Evolutionary conservation across 352 stramenopile species (phyloP).

Genomic region (Achlya hypogyna): DNA sequence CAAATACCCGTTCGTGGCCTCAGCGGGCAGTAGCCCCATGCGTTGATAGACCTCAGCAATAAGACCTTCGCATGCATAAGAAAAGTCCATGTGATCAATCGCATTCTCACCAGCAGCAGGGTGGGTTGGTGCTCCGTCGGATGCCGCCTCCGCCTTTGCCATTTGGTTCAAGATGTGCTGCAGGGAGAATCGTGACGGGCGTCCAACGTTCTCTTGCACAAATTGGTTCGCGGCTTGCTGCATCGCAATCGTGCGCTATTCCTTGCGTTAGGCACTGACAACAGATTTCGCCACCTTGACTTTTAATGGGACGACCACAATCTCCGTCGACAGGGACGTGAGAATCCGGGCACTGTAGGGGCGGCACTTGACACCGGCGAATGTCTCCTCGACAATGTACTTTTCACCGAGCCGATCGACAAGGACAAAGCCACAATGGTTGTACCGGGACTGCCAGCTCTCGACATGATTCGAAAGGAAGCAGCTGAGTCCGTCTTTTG

Average conservation of each 20-base stretch:
- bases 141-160: not conserved
- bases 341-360: slow-evolving; percentile 69
- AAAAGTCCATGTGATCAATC: not conserved
- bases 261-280: not conserved
- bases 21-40: slow-evolving; percentile 6
- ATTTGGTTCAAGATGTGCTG: slow-evolving; percentile 29
- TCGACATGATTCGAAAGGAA: slow-evolving; percentile 11
- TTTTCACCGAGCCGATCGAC: slow-evolving; percentile 72
- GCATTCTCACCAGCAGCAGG: slow-evolving; percentile 7
- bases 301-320: slow-evolving; percentile 67
- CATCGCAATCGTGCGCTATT: slow-evolving; percentile 48
- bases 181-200: slow-evolving; percentile 54
- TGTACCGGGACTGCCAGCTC: slow-evolving; percentile 54
- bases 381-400: slow-evolving; percentile 79
- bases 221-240: slow-evolving; percentile 49
- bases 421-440: slow-evolving; percentile 74
- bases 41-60: slow-evolving; percentile 16
- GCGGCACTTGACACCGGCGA: slow-evolving; percentile 63
- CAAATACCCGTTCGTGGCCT: not conserved
- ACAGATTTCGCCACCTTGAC: slow-evolving; percentile 25
- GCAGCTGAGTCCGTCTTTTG: slow-evolving; percentile 8
- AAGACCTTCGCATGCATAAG: slow-evolving; percentile 4
- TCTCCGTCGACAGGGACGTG: slow-evolving; percentile 59
- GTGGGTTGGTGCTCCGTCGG: not conserved
- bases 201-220: slow-evolving; percentile 39